Conservation (phyloP, 177 flowering plant species). For the Telopea speciosissima region DNA sequence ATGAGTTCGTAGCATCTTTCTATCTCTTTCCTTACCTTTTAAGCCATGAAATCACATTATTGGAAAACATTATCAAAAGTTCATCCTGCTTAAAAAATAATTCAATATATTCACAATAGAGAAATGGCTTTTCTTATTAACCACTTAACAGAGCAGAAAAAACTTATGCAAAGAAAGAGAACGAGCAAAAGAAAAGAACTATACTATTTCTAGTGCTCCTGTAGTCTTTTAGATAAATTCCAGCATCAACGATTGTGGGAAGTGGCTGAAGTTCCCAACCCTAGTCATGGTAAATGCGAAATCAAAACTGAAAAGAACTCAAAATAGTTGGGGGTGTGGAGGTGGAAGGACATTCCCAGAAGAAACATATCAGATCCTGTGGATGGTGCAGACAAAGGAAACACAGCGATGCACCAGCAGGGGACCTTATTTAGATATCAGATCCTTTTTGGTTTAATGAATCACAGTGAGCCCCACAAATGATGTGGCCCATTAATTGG, state of each 20-base stretch:
- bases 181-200: not conserved
- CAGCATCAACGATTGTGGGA: not conserved
- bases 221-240: not conserved
- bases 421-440: not conserved
- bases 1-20: slow-evolving; percentile 68
- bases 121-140: not conserved
- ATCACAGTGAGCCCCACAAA: not conserved
- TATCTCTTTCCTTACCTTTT: slow-evolving; percentile 76
- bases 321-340: no score
- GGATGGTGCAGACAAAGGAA: not conserved
- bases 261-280: not conserved
- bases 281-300: not conserved
- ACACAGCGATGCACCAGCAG: not conserved
- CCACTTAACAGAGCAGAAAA: not conserved
- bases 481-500: not conserved
- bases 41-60: slow-evolving; percentile 6
- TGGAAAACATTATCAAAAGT: not conserved
- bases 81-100: not conserved
- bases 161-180: not conserved
- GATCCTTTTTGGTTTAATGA: not conserved
- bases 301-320: no score
- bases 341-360: no score
- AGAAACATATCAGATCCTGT: no score
- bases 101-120: not conserved
- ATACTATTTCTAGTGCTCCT: not conserved